phyloP scores from a whole-genome alignment of 345 rosid genomes.

The Linum trigynum region DNA sequence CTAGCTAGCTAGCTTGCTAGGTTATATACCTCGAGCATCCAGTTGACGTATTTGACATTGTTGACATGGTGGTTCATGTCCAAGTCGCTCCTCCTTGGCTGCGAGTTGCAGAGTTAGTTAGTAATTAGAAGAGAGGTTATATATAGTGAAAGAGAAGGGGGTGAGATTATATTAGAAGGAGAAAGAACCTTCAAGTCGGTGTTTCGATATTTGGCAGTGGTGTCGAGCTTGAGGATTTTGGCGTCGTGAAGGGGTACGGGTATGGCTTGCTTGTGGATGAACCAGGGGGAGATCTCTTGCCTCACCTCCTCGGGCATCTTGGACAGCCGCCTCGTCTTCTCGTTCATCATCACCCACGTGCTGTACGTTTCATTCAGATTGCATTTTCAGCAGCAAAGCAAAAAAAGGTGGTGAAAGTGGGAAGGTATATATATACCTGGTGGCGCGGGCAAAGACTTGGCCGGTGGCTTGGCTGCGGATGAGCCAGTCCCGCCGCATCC shows the following conservation, averaged over 20 bases:
- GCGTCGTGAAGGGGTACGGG: conserved; percentile 12
- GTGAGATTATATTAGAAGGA: too few relatives aligned
- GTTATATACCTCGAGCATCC: conserved; percentile 60
- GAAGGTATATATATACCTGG: conserved; percentile 29
- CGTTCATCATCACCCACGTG: conserved; percentile 71
- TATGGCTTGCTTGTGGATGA: conserved; percentile 50
- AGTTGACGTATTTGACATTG: conserved; percentile 59
- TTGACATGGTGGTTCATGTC: conserved; percentile 73
- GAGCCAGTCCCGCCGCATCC: conserved; percentile 64
- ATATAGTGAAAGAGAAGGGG: not conserved
- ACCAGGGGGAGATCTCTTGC: conserved; percentile 59
- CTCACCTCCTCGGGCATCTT: conserved; percentile 63
- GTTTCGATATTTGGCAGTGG: conserved; percentile 39
- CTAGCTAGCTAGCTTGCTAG: too few relatives aligned
- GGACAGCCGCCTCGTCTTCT: conserved; percentile 53
- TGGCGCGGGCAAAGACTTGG: conserved; percentile 44
- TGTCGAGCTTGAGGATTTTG: conserved; percentile 45
- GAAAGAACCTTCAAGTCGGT: conserved; percentile 39
- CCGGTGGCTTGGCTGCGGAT: conserved; percentile 58
- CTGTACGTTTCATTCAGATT: conserved; percentile 20
- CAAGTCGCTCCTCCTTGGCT: conserved; percentile 55
- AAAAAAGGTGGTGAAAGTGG: not conserved
- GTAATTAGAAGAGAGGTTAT: not conserved
- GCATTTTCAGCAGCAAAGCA: not conserved
- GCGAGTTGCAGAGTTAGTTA: not conserved